Conservation (phyloP, 345 rosid genomes). For the Lagerstroemia speciosa region DNA sequence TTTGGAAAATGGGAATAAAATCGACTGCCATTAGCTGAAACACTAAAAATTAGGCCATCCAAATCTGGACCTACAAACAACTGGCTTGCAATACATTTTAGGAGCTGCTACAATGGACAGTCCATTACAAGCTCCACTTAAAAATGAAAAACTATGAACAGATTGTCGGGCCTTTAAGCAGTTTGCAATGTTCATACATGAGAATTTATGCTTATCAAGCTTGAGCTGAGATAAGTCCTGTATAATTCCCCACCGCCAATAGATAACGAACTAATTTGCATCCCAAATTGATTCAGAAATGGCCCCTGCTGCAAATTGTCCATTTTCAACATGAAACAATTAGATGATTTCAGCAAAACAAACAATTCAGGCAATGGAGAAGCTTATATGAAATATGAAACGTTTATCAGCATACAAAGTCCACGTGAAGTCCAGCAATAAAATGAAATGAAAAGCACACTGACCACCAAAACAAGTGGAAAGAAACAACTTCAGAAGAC, state of each 20-base stretch:
- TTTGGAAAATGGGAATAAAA: constrained; percentile 1
- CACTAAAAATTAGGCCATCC: constrained; percentile 4
- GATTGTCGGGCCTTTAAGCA: not conserved
- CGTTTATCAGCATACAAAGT: not conserved
- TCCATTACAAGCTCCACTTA: not conserved
- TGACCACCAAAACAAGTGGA: not conserved
- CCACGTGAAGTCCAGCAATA: not conserved
- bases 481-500: not conserved
- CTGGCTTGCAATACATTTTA: not conserved
- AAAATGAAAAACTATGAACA: not conserved
- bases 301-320: not conserved
- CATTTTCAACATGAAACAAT: not conserved
- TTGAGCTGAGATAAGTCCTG: constrained; percentile 2
- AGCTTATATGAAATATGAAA: not conserved
- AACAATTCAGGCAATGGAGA: not conserved
- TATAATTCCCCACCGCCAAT: not conserved
- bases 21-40: not conserved
- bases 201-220: not conserved
- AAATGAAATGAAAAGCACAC: not conserved
- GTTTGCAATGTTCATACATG: constrained; percentile 2
- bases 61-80: not conserved
- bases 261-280: not conserved
- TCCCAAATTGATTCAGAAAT: constrained; percentile 5
- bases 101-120: not conserved
- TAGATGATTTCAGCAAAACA: not conserved